Conservation (phyloP, 441 rosid species). For the Melastoma candidum region DNA sequence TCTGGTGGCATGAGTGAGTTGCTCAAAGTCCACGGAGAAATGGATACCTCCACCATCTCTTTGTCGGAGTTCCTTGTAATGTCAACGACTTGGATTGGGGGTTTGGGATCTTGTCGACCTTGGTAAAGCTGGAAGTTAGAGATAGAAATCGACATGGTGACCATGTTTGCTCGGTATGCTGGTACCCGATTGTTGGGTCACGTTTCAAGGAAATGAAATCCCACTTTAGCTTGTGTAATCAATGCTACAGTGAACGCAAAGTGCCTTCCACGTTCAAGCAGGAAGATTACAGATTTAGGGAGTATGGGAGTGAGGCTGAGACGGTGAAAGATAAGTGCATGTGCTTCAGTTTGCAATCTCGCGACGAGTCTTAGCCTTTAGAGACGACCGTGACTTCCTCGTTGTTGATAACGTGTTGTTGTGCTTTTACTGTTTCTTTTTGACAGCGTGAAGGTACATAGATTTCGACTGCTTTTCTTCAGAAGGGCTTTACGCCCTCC, state of each 20-base stretch:
- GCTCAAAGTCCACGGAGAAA: constrained; percentile 58
- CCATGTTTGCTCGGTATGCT: constrained; percentile 71
- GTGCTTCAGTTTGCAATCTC: constrained; percentile 55
- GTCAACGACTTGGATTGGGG: constrained; percentile 86
- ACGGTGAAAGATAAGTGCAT: constrained; percentile 82
- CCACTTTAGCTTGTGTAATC: constrained; percentile 75
- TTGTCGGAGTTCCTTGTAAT: constrained; percentile 60
- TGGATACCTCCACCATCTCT: constrained; percentile 48
- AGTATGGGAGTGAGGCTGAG: constrained; percentile 58
- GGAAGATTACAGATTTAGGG: constrained; percentile 73
- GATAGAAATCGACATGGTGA: constrained; percentile 80
- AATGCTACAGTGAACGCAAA: constrained; percentile 91
- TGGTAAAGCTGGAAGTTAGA: constrained; percentile 67
- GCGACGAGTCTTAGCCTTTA: constrained; percentile 27
- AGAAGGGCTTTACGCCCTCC: too few relatives aligned
- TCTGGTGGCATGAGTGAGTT: constrained; percentile 56
- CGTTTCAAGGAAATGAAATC: constrained; percentile 85
- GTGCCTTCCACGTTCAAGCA: constrained; percentile 63
- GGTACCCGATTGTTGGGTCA: constrained; percentile 74
- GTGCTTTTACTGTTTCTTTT: too few relatives aligned
- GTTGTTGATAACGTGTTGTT: constrained; percentile 24
- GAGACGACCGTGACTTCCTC: constrained; percentile 13
- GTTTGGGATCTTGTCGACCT: constrained; percentile 72
- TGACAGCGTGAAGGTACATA: too few relatives aligned
- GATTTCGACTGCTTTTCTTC: too few relatives aligned